Evolutionary conservation across 2,329 filamentous ascomycete genomes (phyloP), one percentile per base, ranked within the genome.

Genomic region (Lizonia empirigonia): DNA sequence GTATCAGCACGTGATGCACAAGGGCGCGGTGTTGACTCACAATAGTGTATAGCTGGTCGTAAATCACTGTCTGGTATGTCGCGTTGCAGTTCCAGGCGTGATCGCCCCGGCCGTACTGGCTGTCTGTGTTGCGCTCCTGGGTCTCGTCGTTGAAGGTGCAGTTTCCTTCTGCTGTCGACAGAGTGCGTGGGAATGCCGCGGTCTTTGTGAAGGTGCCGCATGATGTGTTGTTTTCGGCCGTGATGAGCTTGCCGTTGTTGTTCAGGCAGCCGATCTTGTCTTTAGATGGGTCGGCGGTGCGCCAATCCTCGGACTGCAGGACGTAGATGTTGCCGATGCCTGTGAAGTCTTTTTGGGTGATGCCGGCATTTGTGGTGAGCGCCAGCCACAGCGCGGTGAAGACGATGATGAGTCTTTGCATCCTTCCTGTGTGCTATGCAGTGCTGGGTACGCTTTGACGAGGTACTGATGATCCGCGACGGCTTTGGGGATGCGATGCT

Each of bases 11-110:
- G 15, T 42, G 10, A 44, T 10, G 0, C 9, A 8, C 1, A 2
- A 13, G 6, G 12, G 8, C n/a, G 18, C 30, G 5, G 18, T 8
- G 3, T 1, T 7, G 12, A 45, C 60, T 44, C 49, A 70, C 68
- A 7, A 72, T 60, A 0, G 66, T 71, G 27, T 70, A 71, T 4
- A 72, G 22, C 18, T 61, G 56, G 29, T 72, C 68, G 26, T 65
- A 65, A 4, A 68, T 63, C 0, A 51, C 52, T 1, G 59, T 47
- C 6, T 36, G 35, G 18, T 58, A 58, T 4, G 54, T 53, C 6
- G 51, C 36, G 6, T 53, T 53, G 37, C 69, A 72, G 10, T 48
- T 64, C 62, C 62, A 71, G 1, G 68, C 69, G 38, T 61, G 46
- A 38, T 71, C 67, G 1, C 9, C 35, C 4, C 51, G 38, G 1